Evolutionary conservation across 1,284 basidiomycete genomes (phyloP).

Genomic region (Exobasidium rhododendri): DNA sequence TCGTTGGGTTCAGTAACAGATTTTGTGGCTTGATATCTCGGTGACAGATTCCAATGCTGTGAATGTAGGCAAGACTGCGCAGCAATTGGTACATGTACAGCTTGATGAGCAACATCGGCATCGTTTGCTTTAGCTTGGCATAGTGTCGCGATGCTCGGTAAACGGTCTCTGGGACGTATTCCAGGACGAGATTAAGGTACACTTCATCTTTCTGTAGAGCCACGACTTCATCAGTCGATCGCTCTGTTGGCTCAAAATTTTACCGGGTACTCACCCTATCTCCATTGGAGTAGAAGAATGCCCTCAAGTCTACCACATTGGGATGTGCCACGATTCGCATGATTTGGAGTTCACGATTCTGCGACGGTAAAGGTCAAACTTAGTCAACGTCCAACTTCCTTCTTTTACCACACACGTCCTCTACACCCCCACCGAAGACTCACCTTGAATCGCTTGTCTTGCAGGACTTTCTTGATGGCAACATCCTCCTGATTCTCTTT

Average conservation of each 20-base stretch:
- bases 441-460: slow-evolving; percentile 99
- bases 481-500: slow-evolving; percentile 67
- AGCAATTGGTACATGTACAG: slow-evolving; percentile 96
- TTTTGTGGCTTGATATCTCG: slow-evolving; percentile 99
- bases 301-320: slow-evolving; percentile 94
- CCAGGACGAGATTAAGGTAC: slow-evolving; percentile 96
- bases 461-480: slow-evolving; percentile 99
- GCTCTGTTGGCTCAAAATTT: not conserved
- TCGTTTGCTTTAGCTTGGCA: slow-evolving; percentile 98
- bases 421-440: slow-evolving; percentile 28
- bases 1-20: slow-evolving; percentile 89
- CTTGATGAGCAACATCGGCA: slow-evolving; percentile 99
- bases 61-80: slow-evolving; percentile 94
- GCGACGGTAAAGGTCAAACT: slow-evolving; percentile 19
- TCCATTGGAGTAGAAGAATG: slow-evolving; percentile 98
- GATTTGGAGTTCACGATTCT: slow-evolving; percentile 99
- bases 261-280: slow-evolving; percentile 76
- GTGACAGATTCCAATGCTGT: slow-evolving; percentile 82
- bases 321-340: slow-evolving; percentile 97
- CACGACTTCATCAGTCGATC: slow-evolving; percentile 35
- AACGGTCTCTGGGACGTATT: slow-evolving; percentile 99
- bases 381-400: not conserved
- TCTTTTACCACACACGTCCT: not conserved
- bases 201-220: slow-evolving; percentile 91
- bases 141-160: slow-evolving; percentile 98